Conservation (phyloP, 2,329 filamentous ascomycete species). For the Arthrobotrys iridis region DNA sequence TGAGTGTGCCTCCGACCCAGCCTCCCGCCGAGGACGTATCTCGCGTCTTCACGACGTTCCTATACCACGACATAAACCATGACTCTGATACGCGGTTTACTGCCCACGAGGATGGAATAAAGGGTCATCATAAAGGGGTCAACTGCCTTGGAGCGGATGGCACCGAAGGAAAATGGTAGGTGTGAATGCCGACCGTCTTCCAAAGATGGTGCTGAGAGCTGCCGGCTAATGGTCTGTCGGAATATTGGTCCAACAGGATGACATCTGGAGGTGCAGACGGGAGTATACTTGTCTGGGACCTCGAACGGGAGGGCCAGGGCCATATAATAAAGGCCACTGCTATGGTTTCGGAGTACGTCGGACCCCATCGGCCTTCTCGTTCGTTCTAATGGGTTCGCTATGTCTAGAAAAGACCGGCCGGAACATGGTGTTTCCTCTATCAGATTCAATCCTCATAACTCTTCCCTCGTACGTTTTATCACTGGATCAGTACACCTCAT, state of each 20-base stretch:
- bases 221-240: neutral
- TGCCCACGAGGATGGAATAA: neutral
- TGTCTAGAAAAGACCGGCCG: constrained; percentile 29
- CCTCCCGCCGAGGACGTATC: constrained; percentile 13
- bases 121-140: constrained; percentile 31
- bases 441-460: constrained; percentile 47
- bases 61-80: constrained; percentile 41
- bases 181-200: neutral
- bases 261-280: constrained; percentile 51
- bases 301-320: constrained; percentile 15
- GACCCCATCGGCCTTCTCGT: neutral
- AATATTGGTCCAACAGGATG: constrained; percentile 5
- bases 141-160: constrained; percentile 43
- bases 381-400: neutral
- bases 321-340: constrained; percentile 3
- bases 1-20: constrained; percentile 2
- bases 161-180: constrained; percentile 38
- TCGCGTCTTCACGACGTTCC: constrained; percentile 10
- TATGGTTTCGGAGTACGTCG: constrained; percentile 19
- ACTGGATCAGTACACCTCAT: neutral
- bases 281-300: constrained; percentile 44
- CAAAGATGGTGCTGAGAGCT: neutral
- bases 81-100: constrained; percentile 17
- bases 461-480: constrained; percentile 29
- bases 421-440: constrained; percentile 39